A percentile compares a stretch with the other conserved stretches of the same genome.
phyloP scores from a whole-genome alignment of 2,329 filamentous ascomycete species.

The Juglanconis oblonga region DNA sequence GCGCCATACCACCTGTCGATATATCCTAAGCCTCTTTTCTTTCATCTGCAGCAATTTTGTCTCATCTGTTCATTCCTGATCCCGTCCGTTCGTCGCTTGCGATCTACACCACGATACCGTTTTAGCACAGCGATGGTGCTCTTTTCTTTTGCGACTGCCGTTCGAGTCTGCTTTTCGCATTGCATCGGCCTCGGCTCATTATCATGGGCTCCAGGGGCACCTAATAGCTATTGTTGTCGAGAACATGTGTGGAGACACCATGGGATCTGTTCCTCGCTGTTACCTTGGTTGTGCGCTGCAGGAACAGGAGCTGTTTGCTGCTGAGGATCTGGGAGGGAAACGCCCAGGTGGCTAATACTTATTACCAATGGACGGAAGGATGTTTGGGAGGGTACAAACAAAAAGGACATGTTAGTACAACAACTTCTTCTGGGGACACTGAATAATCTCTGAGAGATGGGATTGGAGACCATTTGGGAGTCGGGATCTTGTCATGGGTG shows the following conservation, averaged over 20 bases:
- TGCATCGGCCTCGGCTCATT: slow-evolving; percentile 28
- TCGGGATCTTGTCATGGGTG: slow-evolving; percentile 3
- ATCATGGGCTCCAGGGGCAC: slow-evolving; percentile 23
- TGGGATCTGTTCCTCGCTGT: background rate
- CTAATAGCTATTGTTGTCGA: slow-evolving; percentile 20
- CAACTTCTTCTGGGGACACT: slow-evolving; percentile 22
- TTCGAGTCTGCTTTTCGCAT: slow-evolving; percentile 28
- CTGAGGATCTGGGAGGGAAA: slow-evolving; percentile 21
- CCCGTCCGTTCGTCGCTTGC: slow-evolving; percentile 40
- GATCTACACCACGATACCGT: slow-evolving; percentile 58
- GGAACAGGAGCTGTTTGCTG: slow-evolving; percentile 10
- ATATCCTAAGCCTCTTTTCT: slow-evolving; percentile 3
- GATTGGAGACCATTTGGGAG: slow-evolving; percentile 7
- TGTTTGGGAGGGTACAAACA: background rate
- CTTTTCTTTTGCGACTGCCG: slow-evolving; percentile 17
- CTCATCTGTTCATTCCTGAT: slow-evolving; percentile 13
- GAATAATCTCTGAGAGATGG: slow-evolving; percentile 21
- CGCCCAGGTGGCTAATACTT: slow-evolving; percentile 28
- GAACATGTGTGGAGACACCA: slow-evolving; percentile 10
- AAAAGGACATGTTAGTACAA: slow-evolving; percentile 3
- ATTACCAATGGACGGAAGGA: slow-evolving; percentile 24
- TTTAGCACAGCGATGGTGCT: slow-evolving; percentile 58
- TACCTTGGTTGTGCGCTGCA: background rate
- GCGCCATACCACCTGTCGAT: slow-evolving; percentile 8
- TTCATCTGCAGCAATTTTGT: slow-evolving; percentile 10